These are phyloP conservation scores for Pterocarpus santalinus DNA, from an alignment of 306 rosid species.

Conservation along the genomic window DNA sequence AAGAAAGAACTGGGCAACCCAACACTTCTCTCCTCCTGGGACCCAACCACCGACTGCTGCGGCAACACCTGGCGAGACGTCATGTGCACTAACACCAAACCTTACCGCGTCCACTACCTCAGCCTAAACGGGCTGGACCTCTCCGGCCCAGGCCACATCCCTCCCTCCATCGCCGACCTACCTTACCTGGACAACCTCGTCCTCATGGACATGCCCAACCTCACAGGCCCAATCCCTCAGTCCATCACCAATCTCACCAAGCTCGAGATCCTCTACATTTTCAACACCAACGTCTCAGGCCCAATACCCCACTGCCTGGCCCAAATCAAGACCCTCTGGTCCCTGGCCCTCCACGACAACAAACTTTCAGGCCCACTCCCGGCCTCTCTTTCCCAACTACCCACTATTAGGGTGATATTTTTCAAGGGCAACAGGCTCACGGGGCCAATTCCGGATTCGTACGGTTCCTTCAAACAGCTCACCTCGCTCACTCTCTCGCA, in stretches of 20 bases:
- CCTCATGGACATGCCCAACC: background rate
- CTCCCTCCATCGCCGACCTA: background rate
- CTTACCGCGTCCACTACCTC: background rate
- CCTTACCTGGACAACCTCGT: background rate
- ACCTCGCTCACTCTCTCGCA: background rate
- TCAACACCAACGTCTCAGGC: background rate
- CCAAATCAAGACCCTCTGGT: background rate
- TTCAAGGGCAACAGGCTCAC: background rate
- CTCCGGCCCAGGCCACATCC: background rate
- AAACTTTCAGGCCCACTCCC: background rate
- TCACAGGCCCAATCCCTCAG: background rate
- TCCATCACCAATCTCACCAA: background rate
- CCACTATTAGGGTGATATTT: background rate
- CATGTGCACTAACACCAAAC: background rate
- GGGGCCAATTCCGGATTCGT: slow-evolving; percentile 2
- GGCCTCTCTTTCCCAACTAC: background rate
- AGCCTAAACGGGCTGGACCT: background rate
- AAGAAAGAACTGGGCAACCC: background rate
- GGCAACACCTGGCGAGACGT: background rate
- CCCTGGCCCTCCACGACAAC: background rate
- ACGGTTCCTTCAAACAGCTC: background rate
- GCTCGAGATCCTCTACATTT: background rate
- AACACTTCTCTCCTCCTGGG: background rate
- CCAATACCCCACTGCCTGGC: background rate
- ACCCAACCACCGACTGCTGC: slow-evolving; percentile 1